Conservation (phyloP, 1,284 basidiomycete genomes). For the Agroathelia rolfsii region DNA sequence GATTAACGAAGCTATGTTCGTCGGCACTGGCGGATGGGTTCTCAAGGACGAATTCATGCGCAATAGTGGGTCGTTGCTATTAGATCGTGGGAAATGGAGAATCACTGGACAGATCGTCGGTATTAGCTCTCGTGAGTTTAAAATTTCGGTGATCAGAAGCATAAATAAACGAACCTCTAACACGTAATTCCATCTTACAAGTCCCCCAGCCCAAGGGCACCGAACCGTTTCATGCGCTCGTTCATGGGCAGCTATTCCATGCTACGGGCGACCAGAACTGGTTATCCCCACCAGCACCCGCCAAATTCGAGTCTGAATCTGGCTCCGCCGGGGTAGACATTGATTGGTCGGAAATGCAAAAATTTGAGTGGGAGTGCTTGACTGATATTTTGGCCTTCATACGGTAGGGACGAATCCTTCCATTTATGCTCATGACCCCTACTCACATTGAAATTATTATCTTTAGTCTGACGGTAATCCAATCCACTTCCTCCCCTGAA, state of each 20-base stretch:
- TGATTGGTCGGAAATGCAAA: conserved; percentile 30
- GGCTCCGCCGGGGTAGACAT: conserved; percentile 27
- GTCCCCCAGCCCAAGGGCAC: conserved; percentile 25
- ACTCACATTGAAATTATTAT: background rate
- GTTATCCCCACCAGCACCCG: conserved; percentile 28
- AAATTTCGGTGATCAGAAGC: too few species aligned
- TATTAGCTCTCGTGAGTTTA: conserved; percentile 35
- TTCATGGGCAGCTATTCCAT: conserved; percentile 34
- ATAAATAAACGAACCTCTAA: background rate
- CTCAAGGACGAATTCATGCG: conserved; percentile 32
- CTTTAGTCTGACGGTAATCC: conserved; percentile 25
- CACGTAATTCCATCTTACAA: conserved; percentile 34
- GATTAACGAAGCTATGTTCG: conserved; percentile 57
- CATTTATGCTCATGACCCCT: conserved; percentile 4
- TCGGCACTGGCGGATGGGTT: conserved; percentile 47
- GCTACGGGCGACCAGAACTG: conserved; percentile 26
- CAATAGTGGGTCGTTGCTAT: conserved; percentile 9
- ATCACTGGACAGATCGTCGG: conserved; percentile 32
- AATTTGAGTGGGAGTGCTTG: conserved; percentile 42
- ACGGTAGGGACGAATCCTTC: conserved; percentile 22
- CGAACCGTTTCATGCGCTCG: conserved; percentile 28
- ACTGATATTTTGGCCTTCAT: conserved; percentile 40
- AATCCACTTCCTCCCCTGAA: background rate
- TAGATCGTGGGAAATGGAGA: conserved; percentile 18
- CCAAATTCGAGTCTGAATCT: conserved; percentile 23